phyloP scores from a whole-genome alignment of 2,329 filamentous ascomycete species.

The Massarina eburnea region DNA sequence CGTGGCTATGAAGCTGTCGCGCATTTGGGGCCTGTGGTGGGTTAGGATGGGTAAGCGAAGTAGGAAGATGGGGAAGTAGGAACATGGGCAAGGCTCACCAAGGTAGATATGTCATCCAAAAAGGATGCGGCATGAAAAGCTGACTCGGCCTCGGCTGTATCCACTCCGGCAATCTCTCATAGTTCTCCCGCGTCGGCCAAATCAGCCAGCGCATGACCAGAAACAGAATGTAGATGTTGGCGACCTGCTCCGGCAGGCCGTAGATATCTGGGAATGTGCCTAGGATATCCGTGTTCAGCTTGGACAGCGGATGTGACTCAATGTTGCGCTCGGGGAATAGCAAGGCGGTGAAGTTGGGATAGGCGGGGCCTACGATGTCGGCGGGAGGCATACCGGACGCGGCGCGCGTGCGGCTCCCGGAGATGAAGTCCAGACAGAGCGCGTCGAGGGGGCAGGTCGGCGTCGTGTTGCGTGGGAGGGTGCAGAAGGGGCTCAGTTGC shows the following conservation, averaged over 20 bases:
- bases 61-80: neutral
- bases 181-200: conserved; percentile 75
- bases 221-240: conserved; percentile 84
- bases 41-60: conserved; percentile 12
- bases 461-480: conserved; percentile 56
- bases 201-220: conserved; percentile 82
- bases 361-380: conserved; percentile 72
- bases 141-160: conserved; percentile 68
- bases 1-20: conserved; percentile 62
- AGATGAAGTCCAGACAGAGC: conserved; percentile 78
- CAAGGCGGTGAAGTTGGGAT: conserved; percentile 77
- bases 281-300: conserved; percentile 83
- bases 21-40: conserved; percentile 62
- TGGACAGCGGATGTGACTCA: conserved; percentile 75
- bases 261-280: conserved; percentile 79
- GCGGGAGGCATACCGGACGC: conserved; percentile 65
- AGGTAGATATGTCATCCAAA: conserved; percentile 81
- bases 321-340: conserved; percentile 67
- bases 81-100: conserved; percentile 52
- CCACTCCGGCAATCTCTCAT: conserved; percentile 75
- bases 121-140: conserved; percentile 67
- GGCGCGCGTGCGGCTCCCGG: conserved; percentile 66
- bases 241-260: conserved; percentile 78
- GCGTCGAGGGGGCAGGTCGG: conserved; percentile 77
- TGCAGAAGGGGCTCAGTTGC: conserved; percentile 34